Evolutionary conservation across 225 moss, liverwort and hornwort species (phyloP).

Genomic region (Sphagnum contortum): DNA sequence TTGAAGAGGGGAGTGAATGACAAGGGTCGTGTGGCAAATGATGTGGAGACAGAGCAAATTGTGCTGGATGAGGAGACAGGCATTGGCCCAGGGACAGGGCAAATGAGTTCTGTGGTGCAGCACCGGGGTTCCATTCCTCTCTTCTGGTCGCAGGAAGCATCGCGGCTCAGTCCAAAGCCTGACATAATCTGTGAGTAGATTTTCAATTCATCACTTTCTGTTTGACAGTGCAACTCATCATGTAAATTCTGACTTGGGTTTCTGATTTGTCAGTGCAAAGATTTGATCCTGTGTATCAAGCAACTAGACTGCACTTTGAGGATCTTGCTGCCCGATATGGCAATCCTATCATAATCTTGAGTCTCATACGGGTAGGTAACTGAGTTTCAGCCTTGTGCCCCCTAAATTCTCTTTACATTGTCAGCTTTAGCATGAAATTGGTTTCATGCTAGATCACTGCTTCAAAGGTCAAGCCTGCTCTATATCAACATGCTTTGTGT

Average conservation of each 20-base stretch:
- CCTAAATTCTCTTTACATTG: too few species aligned
- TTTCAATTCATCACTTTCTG: too few species aligned
- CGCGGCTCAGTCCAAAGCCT: constrained; percentile 82
- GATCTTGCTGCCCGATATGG: constrained; percentile 83
- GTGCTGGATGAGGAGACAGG: constrained; percentile 88
- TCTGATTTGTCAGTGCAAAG: constrained; percentile 53
- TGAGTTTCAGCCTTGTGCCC: too few species aligned
- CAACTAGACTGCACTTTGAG: constrained; percentile 81
- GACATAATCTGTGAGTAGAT: constrained; percentile 63
- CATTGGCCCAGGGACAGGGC: constrained; percentile 69
- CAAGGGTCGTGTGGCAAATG: constrained; percentile 91
- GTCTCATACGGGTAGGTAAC: constrained; percentile 65
- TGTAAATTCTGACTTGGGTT: too few species aligned
- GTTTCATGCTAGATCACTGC: too few species aligned
- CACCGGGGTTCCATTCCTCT: constrained; percentile 93
- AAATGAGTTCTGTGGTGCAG: constrained; percentile 90
- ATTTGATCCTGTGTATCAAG: constrained; percentile 74
- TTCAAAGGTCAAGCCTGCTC: too few species aligned
- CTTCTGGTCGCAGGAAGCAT: constrained; percentile 89
- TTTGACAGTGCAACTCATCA: too few species aligned
- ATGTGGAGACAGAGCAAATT: constrained; percentile 94
- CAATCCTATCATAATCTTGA: constrained; percentile 85
- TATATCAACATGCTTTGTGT: too few species aligned
- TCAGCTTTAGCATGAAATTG: too few species aligned
- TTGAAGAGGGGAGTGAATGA: constrained; percentile 96